Base-by-base conservation (phyloP, 2,329 filamentous ascomycete genomes). In the Phymatotrichopsis omnivora region DNA sequence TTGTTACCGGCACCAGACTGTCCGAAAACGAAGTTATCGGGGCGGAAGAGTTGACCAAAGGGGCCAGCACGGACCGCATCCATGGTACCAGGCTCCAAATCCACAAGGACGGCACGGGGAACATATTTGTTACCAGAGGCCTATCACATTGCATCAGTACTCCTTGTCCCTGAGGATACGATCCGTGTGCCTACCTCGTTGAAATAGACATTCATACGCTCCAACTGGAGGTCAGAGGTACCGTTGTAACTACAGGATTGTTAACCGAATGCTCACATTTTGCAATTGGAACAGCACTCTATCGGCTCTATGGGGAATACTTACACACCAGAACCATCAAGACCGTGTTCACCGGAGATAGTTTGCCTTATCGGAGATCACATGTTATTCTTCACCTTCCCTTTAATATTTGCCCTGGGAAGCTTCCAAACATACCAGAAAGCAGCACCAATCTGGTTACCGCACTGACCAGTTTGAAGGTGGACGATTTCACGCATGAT, bases 201-300 rank as follows among this genome's bases (percentile, higher is more conserved):
- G 82, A 96, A 95, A 79, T 96, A 95, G 69, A 96, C 89, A 70
- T 87, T 98, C 87, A 98, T 94, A 65, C 91, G 87, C 83, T 98
- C 91, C 61, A 96, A 81, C 78, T 98, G 91, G 67, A 96, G 86
- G 71, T 96, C 91, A 33, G 89, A 96, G 61, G 85, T 87, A 67
- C 91, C 91, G 70, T 93, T 93, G 80, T 96, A 96, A 62, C 84
- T 91, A 61, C 30, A 53, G n/a, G n/a, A n/a, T n/a, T n/a, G n/a
- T n/a, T n/a, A n/a, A n/a, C n/a, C n/a, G n/a, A n/a, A n/a, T n/a
- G n/a, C n/a, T n/a, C n/a, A n/a, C n/a, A n/a, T n/a, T n/a, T n/a
- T n/a, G n/a, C n/a, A n/a, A 8, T 3, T 27, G 17, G 39, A 38
- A 33, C 30, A 32, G 23, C n/a, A 43, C 27, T 29, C 42, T 29